phyloP scores from a whole-genome alignment of 768 basidiomycete species.

The Tephrocybe sp. region DNA sequence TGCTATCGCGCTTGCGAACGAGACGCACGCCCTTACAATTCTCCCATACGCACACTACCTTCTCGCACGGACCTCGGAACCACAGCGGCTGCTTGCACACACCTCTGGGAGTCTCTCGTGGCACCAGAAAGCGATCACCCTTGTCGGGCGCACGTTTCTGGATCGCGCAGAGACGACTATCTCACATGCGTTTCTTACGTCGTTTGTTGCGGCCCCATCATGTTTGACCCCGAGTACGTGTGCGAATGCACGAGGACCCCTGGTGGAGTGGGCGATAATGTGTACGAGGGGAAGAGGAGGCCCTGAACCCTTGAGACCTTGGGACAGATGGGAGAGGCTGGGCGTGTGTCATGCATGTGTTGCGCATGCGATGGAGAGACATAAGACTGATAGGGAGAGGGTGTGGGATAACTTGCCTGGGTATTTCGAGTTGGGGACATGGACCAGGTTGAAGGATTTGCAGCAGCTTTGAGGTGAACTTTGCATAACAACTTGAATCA shows the following conservation, averaged over 20 bases:
- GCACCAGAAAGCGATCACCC: slow-evolving; percentile 35
- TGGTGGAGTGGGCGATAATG: slow-evolving; percentile 39
- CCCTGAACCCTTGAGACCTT: slow-evolving; percentile 22
- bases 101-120: slow-evolving; percentile 33
- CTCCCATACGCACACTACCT: slow-evolving; percentile 50
- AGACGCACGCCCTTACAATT: slow-evolving; percentile 32
- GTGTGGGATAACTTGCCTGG: slow-evolving; percentile 1
- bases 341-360: background rate
- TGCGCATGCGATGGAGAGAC: background rate
- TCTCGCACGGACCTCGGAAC: slow-evolving; percentile 35
- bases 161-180: slow-evolving; percentile 37
- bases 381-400: background rate
- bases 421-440: slow-evolving; percentile 1
- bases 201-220: slow-evolving; percentile 30
- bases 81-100: slow-evolving; percentile 33
- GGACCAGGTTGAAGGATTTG: background rate
- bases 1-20: slow-evolving; percentile 40
- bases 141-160: slow-evolving; percentile 37
- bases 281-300: slow-evolving; percentile 26
- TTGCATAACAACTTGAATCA: too few species aligned
- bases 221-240: slow-evolving; percentile 29
- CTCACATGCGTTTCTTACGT: slow-evolving; percentile 36
- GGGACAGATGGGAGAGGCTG: slow-evolving; percentile 7
- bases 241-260: slow-evolving; percentile 31
- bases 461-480: background rate